These are phyloP conservation scores for Pascua guehoae DNA, from an alignment of 1,284 basidiomycete genomes.

Conservation along the genomic window DNA sequence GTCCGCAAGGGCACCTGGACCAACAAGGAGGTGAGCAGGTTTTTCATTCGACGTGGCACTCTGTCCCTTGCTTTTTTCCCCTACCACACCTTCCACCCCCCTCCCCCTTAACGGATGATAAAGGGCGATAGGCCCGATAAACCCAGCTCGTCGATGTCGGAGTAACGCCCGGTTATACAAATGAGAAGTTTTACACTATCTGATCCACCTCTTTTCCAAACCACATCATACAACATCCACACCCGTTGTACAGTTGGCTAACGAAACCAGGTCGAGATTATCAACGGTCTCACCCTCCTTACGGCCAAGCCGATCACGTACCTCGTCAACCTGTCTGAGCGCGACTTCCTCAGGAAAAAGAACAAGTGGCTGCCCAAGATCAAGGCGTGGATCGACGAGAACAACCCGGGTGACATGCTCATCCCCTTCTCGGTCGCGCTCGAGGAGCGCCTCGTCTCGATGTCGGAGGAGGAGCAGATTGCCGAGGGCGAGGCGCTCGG, in stretches of 20 bases:
- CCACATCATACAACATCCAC: too few relatives aligned
- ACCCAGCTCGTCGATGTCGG: too few relatives aligned
- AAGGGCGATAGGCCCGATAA: too few relatives aligned
- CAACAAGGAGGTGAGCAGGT: conserved; percentile 84
- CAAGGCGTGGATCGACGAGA: conserved; percentile 95
- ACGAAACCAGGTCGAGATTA: conserved; percentile 75
- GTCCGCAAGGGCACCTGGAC: conserved; percentile 92
- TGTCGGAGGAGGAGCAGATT: conserved; percentile 66
- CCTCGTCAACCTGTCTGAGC: conserved; percentile 95
- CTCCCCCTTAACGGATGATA: too few relatives aligned
- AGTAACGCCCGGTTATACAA: too few relatives aligned
- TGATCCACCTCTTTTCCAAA: not conserved
- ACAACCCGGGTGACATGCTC: conserved; percentile 92
- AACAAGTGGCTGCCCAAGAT: conserved; percentile 99
- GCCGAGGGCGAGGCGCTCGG: conserved; percentile 63
- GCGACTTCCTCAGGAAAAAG: conserved; percentile 95
- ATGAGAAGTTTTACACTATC: not conserved
- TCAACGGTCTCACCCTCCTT: conserved; percentile 86
- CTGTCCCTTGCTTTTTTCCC: too few relatives aligned
- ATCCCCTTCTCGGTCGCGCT: conserved; percentile 97
- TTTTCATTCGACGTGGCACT: conserved; percentile 10
- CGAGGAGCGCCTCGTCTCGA: conserved; percentile 77
- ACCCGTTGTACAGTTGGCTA: conserved; percentile 8
- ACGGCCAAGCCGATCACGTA: conserved; percentile 98
- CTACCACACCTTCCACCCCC: conserved; percentile 2